Base-by-base conservation (phyloP, 2,329 filamentous ascomycete species). In the Plenodomus tracheiphilus region DNA sequence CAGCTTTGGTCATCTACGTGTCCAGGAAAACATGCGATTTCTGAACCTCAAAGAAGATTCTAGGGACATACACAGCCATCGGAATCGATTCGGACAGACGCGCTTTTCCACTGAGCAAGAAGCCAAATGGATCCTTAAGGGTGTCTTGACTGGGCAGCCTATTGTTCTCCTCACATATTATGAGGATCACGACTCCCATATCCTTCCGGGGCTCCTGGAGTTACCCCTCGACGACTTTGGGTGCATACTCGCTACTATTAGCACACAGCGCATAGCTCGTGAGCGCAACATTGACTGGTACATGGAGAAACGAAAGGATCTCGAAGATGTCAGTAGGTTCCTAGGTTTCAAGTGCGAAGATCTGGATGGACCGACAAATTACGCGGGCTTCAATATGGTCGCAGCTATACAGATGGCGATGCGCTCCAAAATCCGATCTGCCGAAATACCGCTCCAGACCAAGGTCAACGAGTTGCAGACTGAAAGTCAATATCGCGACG, bases 71-170 rank as follows among this genome's bases (percentile, higher is more conserved):
- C 44, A 51, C 16, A 19, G 19, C 2, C 5, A 1, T 8, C 47
- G 45, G 6, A 61, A 59, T 19, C 54, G 45, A 17, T 61, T 52
- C 16, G 54, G 58, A 2, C 39, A 43, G 13, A 54, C 46, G 2
- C 49, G 56, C 13, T 61, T 59, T 38, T 11, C 58, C 1, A 43
- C 36, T 11, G 19, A 34, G 15, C 6, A 1, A 2, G 40, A 53
- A 13, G 39, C 50, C 13, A 17, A 21, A 15, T n/a, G 11, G 13
- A 46, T 48, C 35, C 47, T 61, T 6, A 40, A 46, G 1, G 50
- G 48, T 0, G 39, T 40, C 21, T 44, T 50, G 47, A 43, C 43
- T 34, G 2, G 11, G 53, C 18, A 15, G 28, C 28, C 28, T 32
- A 15, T 32, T 32, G 28, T 32, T 11, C 8, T 32, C 9, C 15